phyloP scores from a whole-genome alignment of 2,329 filamentous ascomycete species.

The Ophiostoma perfectum region DNA sequence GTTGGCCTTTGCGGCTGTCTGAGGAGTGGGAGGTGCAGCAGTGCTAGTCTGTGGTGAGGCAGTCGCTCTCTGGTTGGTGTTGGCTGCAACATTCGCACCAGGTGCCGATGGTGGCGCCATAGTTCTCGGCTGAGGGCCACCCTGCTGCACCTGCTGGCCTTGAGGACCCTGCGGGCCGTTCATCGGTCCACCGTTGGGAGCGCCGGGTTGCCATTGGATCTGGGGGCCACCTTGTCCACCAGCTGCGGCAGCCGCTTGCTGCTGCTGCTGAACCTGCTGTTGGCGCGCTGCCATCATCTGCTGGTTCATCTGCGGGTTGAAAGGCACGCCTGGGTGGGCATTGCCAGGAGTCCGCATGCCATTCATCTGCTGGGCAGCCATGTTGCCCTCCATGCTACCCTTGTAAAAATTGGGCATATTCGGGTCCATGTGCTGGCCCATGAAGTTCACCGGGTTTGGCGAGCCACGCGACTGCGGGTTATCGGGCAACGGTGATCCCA shows the following conservation, averaged over 20 bases:
- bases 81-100: slow-evolving; percentile 34
- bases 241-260: slow-evolving; percentile 18
- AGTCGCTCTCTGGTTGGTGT: slow-evolving; percentile 49
- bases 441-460: slow-evolving; percentile 57
- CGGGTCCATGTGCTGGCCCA: slow-evolving; percentile 58
- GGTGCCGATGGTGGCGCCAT: slow-evolving; percentile 65
- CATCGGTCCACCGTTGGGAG: slow-evolving; percentile 42
- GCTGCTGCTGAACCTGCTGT: slow-evolving; percentile 33
- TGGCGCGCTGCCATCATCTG: slow-evolving; percentile 52
- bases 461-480: slow-evolving; percentile 61
- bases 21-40: slow-evolving; percentile 69
- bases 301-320: slow-evolving; percentile 54
- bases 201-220: slow-evolving; percentile 45
- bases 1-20: slow-evolving; percentile 64
- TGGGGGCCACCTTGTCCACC: slow-evolving; percentile 38
- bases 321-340: slow-evolving; percentile 56
- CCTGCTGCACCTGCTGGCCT: slow-evolving; percentile 49
- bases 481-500: slow-evolving; percentile 67
- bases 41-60: slow-evolving; percentile 59
- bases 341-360: slow-evolving; percentile 61
- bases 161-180: slow-evolving; percentile 37
- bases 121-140: slow-evolving; percentile 65
- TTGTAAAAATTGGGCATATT: slow-evolving; percentile 54
- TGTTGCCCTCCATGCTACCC: slow-evolving; percentile 33
- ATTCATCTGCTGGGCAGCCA: slow-evolving; percentile 51